Evolutionary conservation across 2,329 filamentous ascomycete species (phyloP).

Genomic region (Phaeosphaeriaceae sp.): DNA sequence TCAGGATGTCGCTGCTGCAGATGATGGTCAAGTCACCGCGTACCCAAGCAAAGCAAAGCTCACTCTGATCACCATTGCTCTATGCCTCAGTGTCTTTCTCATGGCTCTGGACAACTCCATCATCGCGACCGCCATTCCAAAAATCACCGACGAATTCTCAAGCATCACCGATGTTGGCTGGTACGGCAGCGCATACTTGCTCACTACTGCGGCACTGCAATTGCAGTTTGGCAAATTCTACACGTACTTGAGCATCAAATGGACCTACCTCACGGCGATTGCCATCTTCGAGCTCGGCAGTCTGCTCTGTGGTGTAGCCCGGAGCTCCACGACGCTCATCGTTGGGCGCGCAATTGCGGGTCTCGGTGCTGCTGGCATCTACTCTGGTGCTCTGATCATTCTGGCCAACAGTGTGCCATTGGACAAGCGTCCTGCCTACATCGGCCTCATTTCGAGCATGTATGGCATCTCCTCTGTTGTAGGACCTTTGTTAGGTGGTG

Average conservation of each 20-base stretch:
- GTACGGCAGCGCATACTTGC: conserved; percentile 23
- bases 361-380: conserved; percentile 56
- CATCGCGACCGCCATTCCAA: conserved; percentile 28
- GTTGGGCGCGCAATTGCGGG: conserved; percentile 58
- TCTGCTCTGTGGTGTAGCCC: too few species aligned
- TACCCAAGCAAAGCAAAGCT: background rate
- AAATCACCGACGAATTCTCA: conserved; percentile 25
- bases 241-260: conserved; percentile 8
- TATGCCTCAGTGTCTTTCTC: background rate
- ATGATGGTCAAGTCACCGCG: too few species aligned
- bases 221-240: conserved; percentile 12
- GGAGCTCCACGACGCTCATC: conserved; percentile 42
- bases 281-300: too few species aligned
- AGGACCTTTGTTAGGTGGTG: conserved; percentile 49
- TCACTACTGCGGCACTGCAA: background rate
- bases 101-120: conserved; percentile 9
- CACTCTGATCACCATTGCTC: background rate
- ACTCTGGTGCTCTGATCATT: conserved; percentile 48
- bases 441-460: background rate
- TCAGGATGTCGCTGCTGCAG: too few species aligned
- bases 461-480: conserved; percentile 28
- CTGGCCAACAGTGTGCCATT: conserved; percentile 50
- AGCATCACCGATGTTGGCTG: conserved; percentile 21
- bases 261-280: background rate
- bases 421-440: conserved; percentile 19